Evolutionary conservation across 805 yeast species (phyloP).

Genomic region (Saccharomycopsis sp.): DNA sequence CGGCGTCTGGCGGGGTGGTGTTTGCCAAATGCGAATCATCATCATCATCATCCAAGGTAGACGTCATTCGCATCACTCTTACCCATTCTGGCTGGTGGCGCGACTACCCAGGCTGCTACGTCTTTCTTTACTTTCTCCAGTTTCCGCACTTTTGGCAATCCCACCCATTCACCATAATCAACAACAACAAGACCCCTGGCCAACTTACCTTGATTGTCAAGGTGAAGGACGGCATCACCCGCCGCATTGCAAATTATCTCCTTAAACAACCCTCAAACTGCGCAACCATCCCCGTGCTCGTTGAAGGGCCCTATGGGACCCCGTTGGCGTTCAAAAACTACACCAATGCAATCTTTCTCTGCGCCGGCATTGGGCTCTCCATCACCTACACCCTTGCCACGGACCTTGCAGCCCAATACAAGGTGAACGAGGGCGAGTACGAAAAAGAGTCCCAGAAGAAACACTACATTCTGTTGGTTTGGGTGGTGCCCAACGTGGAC

Average conservation of each 20-base stretch:
- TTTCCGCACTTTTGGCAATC: slow-evolving; percentile 44
- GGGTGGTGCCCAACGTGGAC: slow-evolving; percentile 18
- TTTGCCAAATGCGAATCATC: slow-evolving; percentile 24
- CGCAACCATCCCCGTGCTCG: slow-evolving; percentile 28
- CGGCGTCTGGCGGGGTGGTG: slow-evolving; percentile 25
- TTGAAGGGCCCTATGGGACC: slow-evolving; percentile 70
- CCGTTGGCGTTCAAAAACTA: slow-evolving; percentile 39
- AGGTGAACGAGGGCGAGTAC: slow-evolving; percentile 7
- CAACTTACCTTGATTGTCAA: slow-evolving; percentile 34
- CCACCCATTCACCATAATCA: slow-evolving; percentile 48
- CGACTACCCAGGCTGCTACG: slow-evolving; percentile 37
- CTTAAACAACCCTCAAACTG: slow-evolving; percentile 24
- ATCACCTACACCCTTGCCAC: slow-evolving; percentile 43
- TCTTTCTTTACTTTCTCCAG: slow-evolving; percentile 38
- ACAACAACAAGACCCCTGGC: slow-evolving; percentile 27
- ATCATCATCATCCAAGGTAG: too few species aligned
- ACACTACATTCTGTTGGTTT: slow-evolving; percentile 10
- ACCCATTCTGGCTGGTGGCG: slow-evolving; percentile 37
- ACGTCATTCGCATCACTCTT: slow-evolving; percentile 34
- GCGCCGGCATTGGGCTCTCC: slow-evolving; percentile 74
- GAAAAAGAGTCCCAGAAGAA: background rate
- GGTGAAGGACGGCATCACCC: slow-evolving; percentile 42
- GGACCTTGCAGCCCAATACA: slow-evolving; percentile 25
- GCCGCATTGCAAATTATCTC: slow-evolving; percentile 27
- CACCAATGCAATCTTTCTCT: slow-evolving; percentile 47